phyloP scores from a whole-genome alignment of 345 rosid genomes.

The Dipteronia dyeriana region DNA sequence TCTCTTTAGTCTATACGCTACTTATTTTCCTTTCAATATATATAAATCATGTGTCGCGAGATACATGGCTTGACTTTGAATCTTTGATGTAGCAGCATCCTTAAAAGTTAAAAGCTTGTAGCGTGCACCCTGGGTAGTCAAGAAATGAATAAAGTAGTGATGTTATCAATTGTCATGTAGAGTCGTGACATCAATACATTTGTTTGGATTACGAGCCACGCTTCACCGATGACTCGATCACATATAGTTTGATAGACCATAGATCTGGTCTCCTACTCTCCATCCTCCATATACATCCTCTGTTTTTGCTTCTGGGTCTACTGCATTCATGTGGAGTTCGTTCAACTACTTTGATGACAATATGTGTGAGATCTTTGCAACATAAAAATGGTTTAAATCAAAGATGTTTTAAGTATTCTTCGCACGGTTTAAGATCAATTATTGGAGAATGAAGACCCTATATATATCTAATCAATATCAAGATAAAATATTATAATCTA shows the following conservation, averaged over 20 bases:
- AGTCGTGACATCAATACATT: no score
- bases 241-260: background rate
- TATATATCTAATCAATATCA: no score
- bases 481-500: no score
- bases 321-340: background rate
- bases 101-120: background rate
- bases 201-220: constrained; percentile 6
- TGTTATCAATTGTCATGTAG: no score
- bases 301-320: background rate
- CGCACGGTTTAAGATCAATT: no score
- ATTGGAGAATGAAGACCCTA: no score
- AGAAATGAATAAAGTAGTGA: constrained; percentile 23
- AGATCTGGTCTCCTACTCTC: background rate
- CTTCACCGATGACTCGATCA: background rate
- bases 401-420: no score
- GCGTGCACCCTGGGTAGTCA: constrained; percentile 16
- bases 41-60: no score
- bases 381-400: background rate
- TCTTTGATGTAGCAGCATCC: background rate
- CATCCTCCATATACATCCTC: background rate
- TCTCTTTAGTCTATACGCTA: background rate
- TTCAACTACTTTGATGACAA: background rate
- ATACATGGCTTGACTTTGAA: background rate
- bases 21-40: background rate
- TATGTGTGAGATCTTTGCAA: background rate